Percentiles rank a stretch among this genome's conserved stretches.
Conservation (phyloP, 495 filamentous ascomycete species). For the Penicillium alfredii region DNA sequence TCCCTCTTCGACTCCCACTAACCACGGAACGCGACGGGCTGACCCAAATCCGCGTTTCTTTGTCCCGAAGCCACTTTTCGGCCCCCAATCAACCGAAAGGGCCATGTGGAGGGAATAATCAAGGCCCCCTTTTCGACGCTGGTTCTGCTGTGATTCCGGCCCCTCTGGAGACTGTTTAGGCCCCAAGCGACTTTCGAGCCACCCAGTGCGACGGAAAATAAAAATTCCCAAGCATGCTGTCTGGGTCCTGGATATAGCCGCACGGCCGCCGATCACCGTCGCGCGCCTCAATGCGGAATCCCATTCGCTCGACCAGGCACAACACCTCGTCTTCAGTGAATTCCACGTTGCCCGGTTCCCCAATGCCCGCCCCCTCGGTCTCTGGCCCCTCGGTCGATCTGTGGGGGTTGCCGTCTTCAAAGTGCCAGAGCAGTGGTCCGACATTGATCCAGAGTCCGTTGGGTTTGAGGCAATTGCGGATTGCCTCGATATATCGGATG, state of each 20-base stretch:
- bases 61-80: neutral
- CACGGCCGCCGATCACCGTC: constrained; percentile 43
- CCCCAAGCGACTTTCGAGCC: constrained; percentile 55
- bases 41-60: neutral
- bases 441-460: constrained; percentile 84
- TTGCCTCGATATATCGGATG: constrained; percentile 78
- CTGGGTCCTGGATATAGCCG: constrained; percentile 80
- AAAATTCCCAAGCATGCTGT: constrained; percentile 77
- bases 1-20: neutral
- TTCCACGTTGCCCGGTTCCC: constrained; percentile 79
- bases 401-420: constrained; percentile 50
- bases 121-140: too few species aligned
- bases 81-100: neutral
- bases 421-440: constrained; percentile 90
- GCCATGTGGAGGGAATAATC: neutral
- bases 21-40: neutral
- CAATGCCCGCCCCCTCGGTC: constrained; percentile 48
- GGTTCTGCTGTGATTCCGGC: too few species aligned
- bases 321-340: constrained; percentile 83
- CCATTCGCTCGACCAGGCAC: constrained; percentile 63
- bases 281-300: constrained; percentile 62
- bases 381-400: constrained; percentile 14
- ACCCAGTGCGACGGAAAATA: constrained; percentile 80
- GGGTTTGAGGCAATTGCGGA: constrained; percentile 67
- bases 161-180: neutral